These are phyloP conservation scores for Serendipita sp. DNA, from an alignment of 768 basidiomycete genomes.

Conservation along the genomic window DNA sequence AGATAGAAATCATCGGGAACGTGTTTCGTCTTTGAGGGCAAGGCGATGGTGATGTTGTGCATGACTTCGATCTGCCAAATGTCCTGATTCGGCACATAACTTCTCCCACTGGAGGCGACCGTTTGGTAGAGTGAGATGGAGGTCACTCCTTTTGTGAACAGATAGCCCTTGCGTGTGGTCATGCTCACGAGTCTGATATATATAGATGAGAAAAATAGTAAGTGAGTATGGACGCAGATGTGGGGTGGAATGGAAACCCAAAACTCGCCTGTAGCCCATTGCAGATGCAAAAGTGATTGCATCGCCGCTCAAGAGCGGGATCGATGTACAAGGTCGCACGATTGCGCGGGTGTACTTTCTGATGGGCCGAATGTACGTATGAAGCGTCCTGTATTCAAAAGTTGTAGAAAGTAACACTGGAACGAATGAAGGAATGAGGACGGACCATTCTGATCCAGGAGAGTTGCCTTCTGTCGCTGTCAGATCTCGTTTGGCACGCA, in stretches of 20 bases:
- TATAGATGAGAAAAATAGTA: neutral
- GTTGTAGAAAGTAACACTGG: neutral
- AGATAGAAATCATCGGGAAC: neutral
- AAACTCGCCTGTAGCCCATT: neutral
- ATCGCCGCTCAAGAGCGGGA: neutral
- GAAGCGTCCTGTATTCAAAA: neutral
- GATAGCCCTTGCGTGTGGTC: neutral
- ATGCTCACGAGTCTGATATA: neutral
- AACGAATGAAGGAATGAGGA: neutral
- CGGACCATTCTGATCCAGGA: neutral
- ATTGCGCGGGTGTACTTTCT: neutral
- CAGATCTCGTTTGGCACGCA: neutral
- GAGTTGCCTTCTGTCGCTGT: neutral
- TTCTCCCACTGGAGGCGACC: neutral
- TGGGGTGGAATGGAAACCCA: neutral
- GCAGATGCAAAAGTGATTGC: neutral
- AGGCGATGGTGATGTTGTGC: neutral
- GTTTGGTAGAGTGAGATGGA: neutral
- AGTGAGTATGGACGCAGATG: neutral
- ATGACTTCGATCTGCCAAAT: neutral
- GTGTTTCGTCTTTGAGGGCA: neutral
- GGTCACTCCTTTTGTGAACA: neutral
- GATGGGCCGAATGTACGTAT: neutral
- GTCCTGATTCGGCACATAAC: neutral
- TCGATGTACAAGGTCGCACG: neutral